These are phyloP conservation scores for Jasminum sambac DNA, from an alignment of 257 asterid species.

Conservation along the genomic window DNA sequence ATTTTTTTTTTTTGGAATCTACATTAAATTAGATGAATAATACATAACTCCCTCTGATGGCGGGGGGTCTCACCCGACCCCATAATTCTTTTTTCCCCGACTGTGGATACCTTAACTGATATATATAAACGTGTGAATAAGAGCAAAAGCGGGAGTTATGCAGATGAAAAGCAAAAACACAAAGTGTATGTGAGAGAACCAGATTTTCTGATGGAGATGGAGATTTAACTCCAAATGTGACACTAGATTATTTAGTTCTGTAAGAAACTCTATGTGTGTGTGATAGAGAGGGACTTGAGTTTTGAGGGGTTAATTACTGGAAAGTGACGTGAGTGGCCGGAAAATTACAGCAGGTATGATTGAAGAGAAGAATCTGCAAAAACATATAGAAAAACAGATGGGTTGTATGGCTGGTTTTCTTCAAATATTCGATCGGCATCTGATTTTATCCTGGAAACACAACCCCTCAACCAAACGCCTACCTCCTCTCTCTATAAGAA, in stretches of 20 bases:
- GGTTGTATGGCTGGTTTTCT: conserved; percentile 60
- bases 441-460: conserved; percentile 58
- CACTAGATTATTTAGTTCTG: conserved; percentile 19
- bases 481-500: conserved; percentile 49
- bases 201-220: conserved; percentile 13
- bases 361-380: conserved; percentile 53
- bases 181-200: conserved; percentile 16
- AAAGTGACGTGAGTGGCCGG: conserved; percentile 24
- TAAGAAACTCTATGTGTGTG: conserved; percentile 5
- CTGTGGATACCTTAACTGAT: too few relatives aligned
- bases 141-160: conserved; percentile 76
- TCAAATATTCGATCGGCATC: conserved; percentile 83
- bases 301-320: conserved; percentile 10
- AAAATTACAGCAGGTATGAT: conserved; percentile 38
- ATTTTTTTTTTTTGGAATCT: too few relatives aligned
- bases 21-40: too few relatives aligned
- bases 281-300: neutral
- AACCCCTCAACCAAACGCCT: conserved; percentile 61
- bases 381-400: conserved; percentile 54
- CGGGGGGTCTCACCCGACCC: too few relatives aligned
- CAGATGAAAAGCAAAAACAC: conserved; percentile 26
- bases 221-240: conserved; percentile 32
- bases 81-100: too few relatives aligned
- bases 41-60: too few relatives aligned
- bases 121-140: too few relatives aligned